phyloP scores from a whole-genome alignment of 441 rosid species.

The Erodium moschatum region DNA sequence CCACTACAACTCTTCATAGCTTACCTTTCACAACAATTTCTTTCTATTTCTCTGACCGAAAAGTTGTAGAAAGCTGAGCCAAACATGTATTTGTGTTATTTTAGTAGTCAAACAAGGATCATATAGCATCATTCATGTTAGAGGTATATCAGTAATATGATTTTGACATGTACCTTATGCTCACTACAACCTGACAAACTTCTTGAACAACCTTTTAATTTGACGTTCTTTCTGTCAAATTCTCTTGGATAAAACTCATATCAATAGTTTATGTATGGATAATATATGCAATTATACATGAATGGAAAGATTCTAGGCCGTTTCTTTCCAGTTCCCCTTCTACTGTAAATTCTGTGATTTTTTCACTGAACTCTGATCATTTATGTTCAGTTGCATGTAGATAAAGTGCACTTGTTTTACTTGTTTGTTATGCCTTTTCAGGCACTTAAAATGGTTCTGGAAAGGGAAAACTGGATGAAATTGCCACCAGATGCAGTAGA shows the following conservation, averaged over 20 bases:
- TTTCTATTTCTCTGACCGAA: not conserved
- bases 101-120: not conserved
- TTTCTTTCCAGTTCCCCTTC: not conserved
- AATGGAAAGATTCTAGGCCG: not conserved
- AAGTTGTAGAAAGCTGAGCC: not conserved
- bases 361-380: not conserved
- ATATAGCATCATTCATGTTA: not conserved
- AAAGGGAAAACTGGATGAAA: constrained; percentile 83
- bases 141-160: not conserved
- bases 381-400: constrained; percentile 1
- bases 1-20: not conserved
- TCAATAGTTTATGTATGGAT: not conserved
- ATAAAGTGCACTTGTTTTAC: not conserved
- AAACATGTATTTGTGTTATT: not conserved
- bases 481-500: constrained; percentile 66
- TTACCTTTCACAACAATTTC: not conserved
- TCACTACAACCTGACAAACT: not conserved
- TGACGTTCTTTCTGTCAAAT: not conserved
- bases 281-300: not conserved
- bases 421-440: constrained; percentile 25
- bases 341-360: not conserved
- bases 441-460: constrained; percentile 99
- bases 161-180: not conserved
- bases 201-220: not conserved
- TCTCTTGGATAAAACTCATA: not conserved